These are phyloP conservation scores for Posidonia australis DNA, from an alignment of 106 monocot genomes.

Conservation along the genomic window DNA sequence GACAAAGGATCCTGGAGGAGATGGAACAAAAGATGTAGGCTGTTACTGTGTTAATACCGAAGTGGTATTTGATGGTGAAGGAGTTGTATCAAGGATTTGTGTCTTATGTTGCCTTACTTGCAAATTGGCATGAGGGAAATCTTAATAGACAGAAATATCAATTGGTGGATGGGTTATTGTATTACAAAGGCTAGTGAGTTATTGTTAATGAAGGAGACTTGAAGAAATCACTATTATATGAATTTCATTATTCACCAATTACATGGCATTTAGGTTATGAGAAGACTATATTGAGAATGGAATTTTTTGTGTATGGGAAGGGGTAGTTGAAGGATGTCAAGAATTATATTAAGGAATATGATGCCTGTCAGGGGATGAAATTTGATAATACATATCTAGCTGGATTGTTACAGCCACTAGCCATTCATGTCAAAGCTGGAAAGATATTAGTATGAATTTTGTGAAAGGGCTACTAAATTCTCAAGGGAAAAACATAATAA, in stretches of 20 bases:
- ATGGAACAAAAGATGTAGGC: neutral
- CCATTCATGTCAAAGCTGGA: neutral
- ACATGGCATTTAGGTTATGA: neutral
- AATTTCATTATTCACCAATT: neutral
- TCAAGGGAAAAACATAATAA: neutral
- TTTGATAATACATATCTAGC: neutral
- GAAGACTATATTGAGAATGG: neutral
- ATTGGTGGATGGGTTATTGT: neutral
- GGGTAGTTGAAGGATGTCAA: no score
- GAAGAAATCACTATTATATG: neutral
- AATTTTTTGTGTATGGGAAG: neutral
- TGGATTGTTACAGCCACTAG: neutral
- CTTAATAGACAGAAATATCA: neutral
- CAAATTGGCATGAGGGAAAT: neutral
- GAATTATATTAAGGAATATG: neutral
- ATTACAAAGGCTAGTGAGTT: neutral
- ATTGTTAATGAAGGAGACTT: neutral
- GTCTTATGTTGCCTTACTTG: accelerated
- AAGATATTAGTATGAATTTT: neutral
- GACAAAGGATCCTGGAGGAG: neutral
- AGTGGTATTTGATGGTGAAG: neutral
- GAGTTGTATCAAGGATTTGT: neutral
- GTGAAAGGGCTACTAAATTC: neutral
- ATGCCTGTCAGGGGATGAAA: neutral
- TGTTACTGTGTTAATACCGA: neutral